These are phyloP conservation scores for Suhomyces kunorum DNA, from an alignment of 1,139 yeast species.

Conservation along the genomic window DNA sequence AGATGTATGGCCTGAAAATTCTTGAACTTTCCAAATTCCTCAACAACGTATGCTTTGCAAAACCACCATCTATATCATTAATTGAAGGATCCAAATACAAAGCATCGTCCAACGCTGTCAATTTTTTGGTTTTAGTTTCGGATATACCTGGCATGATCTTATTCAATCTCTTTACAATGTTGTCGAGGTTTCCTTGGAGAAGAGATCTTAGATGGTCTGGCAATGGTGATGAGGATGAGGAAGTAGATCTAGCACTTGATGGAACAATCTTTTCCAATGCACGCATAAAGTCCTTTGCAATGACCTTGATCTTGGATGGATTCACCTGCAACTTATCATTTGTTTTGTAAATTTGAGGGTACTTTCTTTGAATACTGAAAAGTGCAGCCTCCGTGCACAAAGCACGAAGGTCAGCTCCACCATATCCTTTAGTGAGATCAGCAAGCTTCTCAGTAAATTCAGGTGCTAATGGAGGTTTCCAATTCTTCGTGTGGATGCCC, in stretches of 20 bases:
- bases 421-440: slow-evolving; percentile 87
- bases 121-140: slow-evolving; percentile 39
- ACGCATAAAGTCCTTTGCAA: slow-evolving; percentile 83
- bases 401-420: slow-evolving; percentile 96
- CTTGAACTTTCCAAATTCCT: slow-evolving; percentile 63
- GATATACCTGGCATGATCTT: slow-evolving; percentile 54
- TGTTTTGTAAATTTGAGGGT: slow-evolving; percentile 88
- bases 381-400: slow-evolving; percentile 95
- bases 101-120: slow-evolving; percentile 70
- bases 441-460: slow-evolving; percentile 70
- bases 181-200: slow-evolving; percentile 49
- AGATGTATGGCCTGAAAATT: slow-evolving; percentile 77
- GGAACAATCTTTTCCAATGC: slow-evolving; percentile 90
- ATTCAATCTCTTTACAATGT: slow-evolving; percentile 52
- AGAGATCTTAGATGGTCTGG: slow-evolving; percentile 74
- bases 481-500: slow-evolving; percentile 80
- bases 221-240: slow-evolving; percentile 73
- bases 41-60: slow-evolving; percentile 63
- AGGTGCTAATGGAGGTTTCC: slow-evolving; percentile 73
- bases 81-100: slow-evolving; percentile 60
- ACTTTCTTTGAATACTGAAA: slow-evolving; percentile 84
- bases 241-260: slow-evolving; percentile 83
- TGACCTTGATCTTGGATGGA: slow-evolving; percentile 69
- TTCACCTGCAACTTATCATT: slow-evolving; percentile 73
- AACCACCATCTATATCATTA: slow-evolving; percentile 64